Conservation (phyloP, 345 rosid species). For the Ailanthus altissimus region DNA sequence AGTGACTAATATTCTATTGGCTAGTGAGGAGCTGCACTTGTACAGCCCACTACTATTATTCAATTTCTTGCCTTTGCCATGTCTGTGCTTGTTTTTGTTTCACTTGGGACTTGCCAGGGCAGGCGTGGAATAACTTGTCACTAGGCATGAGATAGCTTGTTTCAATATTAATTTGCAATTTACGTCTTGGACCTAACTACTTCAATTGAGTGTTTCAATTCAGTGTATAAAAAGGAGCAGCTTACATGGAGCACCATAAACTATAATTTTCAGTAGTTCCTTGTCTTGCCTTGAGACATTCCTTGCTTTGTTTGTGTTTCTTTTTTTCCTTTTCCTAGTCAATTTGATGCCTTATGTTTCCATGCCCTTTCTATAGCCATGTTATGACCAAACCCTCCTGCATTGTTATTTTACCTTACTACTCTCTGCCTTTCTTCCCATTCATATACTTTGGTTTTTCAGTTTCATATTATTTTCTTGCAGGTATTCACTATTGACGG, state of each 20-base stretch:
- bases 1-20: neutral
- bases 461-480: slow-evolving; percentile 23
- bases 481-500: slow-evolving; percentile 94
- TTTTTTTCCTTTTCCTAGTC: neutral
- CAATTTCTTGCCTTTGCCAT: neutral
- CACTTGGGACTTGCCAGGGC: neutral
- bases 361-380: neutral
- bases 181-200: neutral
- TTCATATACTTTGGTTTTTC: slow-evolving; percentile 1
- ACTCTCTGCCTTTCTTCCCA: neutral
- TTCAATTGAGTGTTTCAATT: neutral
- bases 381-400: neutral
- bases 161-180: neutral
- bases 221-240: neutral
- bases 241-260: neutral
- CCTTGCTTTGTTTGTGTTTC: neutral
- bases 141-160: neutral
- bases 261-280: neutral
- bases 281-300: neutral
- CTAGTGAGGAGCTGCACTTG: neutral
- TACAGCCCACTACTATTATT: neutral
- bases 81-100: neutral
- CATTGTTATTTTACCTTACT: neutral
- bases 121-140: neutral
- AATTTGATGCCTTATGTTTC: neutral